Conservation (phyloP, 495 filamentous ascomycete species). For the Aspergillus avenaceus region DNA sequence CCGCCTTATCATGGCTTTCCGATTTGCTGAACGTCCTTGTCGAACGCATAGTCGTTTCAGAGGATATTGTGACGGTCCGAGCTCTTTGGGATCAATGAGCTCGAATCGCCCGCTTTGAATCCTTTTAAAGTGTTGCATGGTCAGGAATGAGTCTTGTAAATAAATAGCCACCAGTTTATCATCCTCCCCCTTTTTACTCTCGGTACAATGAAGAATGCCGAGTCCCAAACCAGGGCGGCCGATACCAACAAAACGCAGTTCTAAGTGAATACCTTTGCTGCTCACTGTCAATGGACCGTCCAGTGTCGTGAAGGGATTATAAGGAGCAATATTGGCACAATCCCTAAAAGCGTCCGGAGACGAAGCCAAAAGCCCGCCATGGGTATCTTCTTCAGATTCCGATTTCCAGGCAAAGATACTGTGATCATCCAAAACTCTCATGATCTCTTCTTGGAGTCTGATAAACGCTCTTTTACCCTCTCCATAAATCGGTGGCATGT, state of each 20-base stretch:
- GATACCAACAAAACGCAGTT: neutral
- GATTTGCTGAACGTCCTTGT: neutral
- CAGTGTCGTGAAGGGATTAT: neutral
- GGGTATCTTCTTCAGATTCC: neutral
- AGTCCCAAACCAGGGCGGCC: neutral
- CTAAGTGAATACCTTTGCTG: conserved; percentile 3
- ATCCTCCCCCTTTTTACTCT: neutral
- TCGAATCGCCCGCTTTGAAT: neutral
- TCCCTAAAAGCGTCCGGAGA: conserved; percentile 9
- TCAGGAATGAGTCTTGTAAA: conserved; percentile 2
- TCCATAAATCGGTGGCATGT: conserved; percentile 28
- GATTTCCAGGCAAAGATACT: conserved; percentile 21
- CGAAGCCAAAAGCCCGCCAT: conserved; percentile 10
- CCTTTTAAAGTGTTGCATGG: conserved; percentile 4
- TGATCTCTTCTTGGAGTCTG: conserved; percentile 27
- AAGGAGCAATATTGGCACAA: conserved; percentile 7
- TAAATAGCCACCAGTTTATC: neutral
- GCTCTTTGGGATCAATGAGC: neutral
- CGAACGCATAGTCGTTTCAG: neutral
- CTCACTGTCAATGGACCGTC: neutral
- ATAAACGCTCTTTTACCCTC: conserved; percentile 29
- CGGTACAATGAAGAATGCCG: conserved; percentile 3
- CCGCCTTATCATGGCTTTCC: neutral
- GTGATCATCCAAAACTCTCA: conserved; percentile 16
- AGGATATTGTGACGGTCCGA: neutral